Conservation (phyloP, 202 grass and related monocot genomes). For the Schoenoplectus tabernaemontani region DNA sequence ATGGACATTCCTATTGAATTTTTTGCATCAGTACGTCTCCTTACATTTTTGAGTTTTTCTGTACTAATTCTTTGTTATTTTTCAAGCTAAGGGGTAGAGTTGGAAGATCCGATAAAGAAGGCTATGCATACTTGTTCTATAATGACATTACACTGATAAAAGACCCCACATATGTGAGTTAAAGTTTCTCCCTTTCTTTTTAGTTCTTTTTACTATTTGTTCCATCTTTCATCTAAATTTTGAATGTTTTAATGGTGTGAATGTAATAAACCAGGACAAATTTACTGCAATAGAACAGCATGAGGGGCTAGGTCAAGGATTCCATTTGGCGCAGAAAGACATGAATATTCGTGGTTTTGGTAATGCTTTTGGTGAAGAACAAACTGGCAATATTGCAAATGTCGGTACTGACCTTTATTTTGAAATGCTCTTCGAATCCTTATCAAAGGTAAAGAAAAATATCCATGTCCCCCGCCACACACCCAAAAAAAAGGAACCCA, state of each 20-base stretch:
- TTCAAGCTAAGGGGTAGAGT: slow-evolving; percentile 85
- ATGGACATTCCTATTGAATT: neutral
- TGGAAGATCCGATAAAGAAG: slow-evolving; percentile 84
- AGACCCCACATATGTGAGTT: slow-evolving; percentile 58
- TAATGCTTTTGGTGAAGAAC: slow-evolving; percentile 93
- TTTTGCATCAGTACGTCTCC: slow-evolving; percentile 11
- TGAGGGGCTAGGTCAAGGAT: slow-evolving; percentile 82
- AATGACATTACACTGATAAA: slow-evolving; percentile 79
- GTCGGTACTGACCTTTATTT: slow-evolving; percentile 94
- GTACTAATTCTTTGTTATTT: slow-evolving; percentile 24
- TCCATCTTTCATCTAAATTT: slow-evolving; percentile 14
- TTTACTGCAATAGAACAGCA: slow-evolving; percentile 81
- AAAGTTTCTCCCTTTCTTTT: neutral
- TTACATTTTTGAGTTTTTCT: neutral
- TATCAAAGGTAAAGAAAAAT: slow-evolving; percentile 66
- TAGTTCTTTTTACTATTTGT: neutral
- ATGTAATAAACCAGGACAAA: slow-evolving; percentile 49
- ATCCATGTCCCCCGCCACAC: neutral
- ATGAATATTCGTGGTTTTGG: slow-evolving; percentile 95
- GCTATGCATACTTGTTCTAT: slow-evolving; percentile 74
- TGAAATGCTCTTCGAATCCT: slow-evolving; percentile 98
- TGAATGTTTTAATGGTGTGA: neutral
- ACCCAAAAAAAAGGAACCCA: neutral
- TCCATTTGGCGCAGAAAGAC: slow-evolving; percentile 92
- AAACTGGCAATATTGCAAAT: slow-evolving; percentile 95